Evolutionary conservation across 805 yeast genomes (phyloP).

Genomic region (Schwanniomyces occidentalis): DNA sequence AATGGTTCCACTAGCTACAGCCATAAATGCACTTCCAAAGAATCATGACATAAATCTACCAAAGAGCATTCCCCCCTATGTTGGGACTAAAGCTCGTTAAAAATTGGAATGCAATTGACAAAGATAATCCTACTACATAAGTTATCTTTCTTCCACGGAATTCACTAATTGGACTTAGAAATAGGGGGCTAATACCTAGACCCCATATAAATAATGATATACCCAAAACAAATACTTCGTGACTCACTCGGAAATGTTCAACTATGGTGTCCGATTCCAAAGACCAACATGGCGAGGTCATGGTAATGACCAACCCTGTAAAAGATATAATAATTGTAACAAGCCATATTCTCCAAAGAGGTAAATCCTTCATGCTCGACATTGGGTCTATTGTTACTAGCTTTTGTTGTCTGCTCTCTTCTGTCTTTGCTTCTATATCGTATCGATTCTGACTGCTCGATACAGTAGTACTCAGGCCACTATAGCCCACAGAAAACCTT

Average conservation of each 20-base stretch:
- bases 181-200: slow-evolving; percentile 29
- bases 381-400: too few species aligned
- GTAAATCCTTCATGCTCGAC: too few species aligned
- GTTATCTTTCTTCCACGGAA: slow-evolving; percentile 59
- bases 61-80: slow-evolving; percentile 25
- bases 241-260: slow-evolving; percentile 21
- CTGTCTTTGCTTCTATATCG: too few species aligned
- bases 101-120: too few species aligned
- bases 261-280: slow-evolving; percentile 22
- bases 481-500: too few species aligned
- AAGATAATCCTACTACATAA: slow-evolving; percentile 36
- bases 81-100: slow-evolving; percentile 25
- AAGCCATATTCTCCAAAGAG: slow-evolving; percentile 28
- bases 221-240: slow-evolving; percentile 26
- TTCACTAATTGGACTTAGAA: slow-evolving; percentile 62
- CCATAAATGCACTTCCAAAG: slow-evolving; percentile 27
- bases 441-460: too few species aligned
- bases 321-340: slow-evolving; percentile 22
- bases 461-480: too few species aligned
- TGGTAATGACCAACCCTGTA: slow-evolving; percentile 17
- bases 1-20: slow-evolving; percentile 31
- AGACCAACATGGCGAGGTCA: slow-evolving; percentile 29
- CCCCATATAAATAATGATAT: slow-evolving; percentile 29
- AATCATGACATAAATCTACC: slow-evolving; percentile 29
- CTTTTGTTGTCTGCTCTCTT: too few species aligned